Base-by-base conservation (phyloP, 73 alveolate genomes). In the Paramecium sonneborni region DNA sequence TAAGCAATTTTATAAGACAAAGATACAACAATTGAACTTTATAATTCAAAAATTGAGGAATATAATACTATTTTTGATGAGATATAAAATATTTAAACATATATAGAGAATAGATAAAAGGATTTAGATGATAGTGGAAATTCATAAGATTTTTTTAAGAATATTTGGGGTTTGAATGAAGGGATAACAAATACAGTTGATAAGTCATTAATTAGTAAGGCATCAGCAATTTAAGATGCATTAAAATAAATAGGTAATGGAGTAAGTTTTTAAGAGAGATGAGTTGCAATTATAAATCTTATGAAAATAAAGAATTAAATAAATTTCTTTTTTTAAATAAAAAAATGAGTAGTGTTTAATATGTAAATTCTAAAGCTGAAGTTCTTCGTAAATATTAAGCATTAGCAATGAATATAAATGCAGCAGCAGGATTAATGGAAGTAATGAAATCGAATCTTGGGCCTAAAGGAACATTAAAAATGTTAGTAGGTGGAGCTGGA, bases 401-500 rank as follows among this genome's bases (percentile, higher is more conserved):
- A 57, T 96, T 97, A 20, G 98, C 97, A 46, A 97, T 97, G 96
- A 97, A 97, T 93, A 91, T 96, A 84, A 93, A 96, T 56, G 99
- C 99, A 8, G 99, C 99, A 44, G 88, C 94, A 56, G 98, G 99
- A 34, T 96, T 97, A 62, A 96, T 95, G 92, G 98, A 95, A 93
- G 99, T 97, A 32, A 96, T 97, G 67, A 96, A 95, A 88, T 69
- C 98, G n/a, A 97, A 96, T 96, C 93, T 97, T 21, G 99, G 99
- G 23, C 99, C 99, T 87, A 96, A 93, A 93, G 99, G 99, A 35
- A 97, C 99, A 37, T 94, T 96, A 70, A 97, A 97, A 92, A 97
- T 97, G 99, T 93, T 97, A 52, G 99, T 97, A 43, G 99, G 99
- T 1, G 99, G 99, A 44, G 99, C 99, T 43, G 99, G 99, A n/a